These are phyloP conservation scores for Pseudocercospora crystallina DNA, from an alignment of 2,329 filamentous ascomycete species.

Conservation along the genomic window DNA sequence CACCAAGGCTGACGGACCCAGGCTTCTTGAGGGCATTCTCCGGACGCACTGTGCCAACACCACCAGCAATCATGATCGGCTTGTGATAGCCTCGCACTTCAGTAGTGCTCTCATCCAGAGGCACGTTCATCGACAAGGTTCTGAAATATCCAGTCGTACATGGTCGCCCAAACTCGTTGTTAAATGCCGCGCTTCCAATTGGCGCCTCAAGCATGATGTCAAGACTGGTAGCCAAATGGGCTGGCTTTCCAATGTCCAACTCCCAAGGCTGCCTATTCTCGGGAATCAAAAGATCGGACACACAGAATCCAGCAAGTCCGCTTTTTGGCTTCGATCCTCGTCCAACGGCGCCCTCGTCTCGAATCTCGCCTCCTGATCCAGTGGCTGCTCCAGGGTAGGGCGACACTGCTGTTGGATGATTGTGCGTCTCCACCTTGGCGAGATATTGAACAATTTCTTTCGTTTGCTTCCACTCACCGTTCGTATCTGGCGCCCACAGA, in stretches of 20 bases:
- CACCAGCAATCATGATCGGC: slow-evolving; percentile 97
- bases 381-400: slow-evolving; percentile 92
- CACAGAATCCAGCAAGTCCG: slow-evolving; percentile 88
- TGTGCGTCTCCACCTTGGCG: slow-evolving; percentile 96
- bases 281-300: slow-evolving; percentile 90
- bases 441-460: slow-evolving; percentile 86
- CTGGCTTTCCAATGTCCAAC: slow-evolving; percentile 80
- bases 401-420: slow-evolving; percentile 94
- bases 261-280: slow-evolving; percentile 85
- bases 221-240: slow-evolving; percentile 87
- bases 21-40: slow-evolving; percentile 86
- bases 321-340: slow-evolving; percentile 91
- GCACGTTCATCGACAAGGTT: slow-evolving; percentile 73
- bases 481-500: slow-evolving; percentile 88
- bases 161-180: slow-evolving; percentile 95
- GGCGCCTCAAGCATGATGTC: slow-evolving; percentile 98
- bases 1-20: slow-evolving; percentile 77
- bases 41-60: slow-evolving; percentile 86
- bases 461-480: slow-evolving; percentile 81
- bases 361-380: slow-evolving; percentile 90
- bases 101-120: slow-evolving; percentile 58
- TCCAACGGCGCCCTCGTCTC: slow-evolving; percentile 92
- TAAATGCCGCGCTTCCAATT: slow-evolving; percentile 91
- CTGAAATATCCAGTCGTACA: slow-evolving; percentile 88
- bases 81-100: slow-evolving; percentile 94